Conservation (phyloP, 148 eudicot genomes). For the Diospyros lotus region DNA sequence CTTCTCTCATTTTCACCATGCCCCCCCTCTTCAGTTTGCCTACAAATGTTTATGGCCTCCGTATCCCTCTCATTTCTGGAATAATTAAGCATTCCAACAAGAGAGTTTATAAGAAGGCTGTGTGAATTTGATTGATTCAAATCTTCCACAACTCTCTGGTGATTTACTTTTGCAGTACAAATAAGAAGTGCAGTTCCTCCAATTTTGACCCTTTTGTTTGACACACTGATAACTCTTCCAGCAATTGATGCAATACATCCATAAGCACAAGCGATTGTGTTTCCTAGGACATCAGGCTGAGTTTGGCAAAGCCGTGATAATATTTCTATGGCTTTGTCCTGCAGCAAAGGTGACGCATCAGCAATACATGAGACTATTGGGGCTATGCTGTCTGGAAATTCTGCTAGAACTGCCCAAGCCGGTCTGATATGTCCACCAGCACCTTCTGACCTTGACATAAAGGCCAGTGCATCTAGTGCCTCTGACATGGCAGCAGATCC, state of each 20-base stretch:
- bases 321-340: slow-evolving; percentile 90
- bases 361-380: slow-evolving; percentile 79
- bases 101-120: slow-evolving; percentile 63
- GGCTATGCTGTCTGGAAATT: slow-evolving; percentile 57
- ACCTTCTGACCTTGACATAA: slow-evolving; percentile 57
- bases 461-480: slow-evolving; percentile 87
- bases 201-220: slow-evolving; percentile 54
- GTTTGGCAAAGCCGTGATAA: slow-evolving; percentile 68
- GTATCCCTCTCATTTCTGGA: slow-evolving; percentile 34
- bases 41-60: slow-evolving; percentile 54
- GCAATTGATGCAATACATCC: slow-evolving; percentile 79
- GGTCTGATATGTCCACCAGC: slow-evolving; percentile 53
- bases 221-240: slow-evolving; percentile 63
- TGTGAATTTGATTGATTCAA: slow-evolving; percentile 49
- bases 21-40: slow-evolving; percentile 43
- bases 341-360: slow-evolving; percentile 54
- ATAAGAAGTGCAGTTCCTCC: slow-evolving; percentile 91
- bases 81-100: slow-evolving; percentile 64
- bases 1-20: slow-evolving; percentile 26
- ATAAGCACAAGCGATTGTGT: slow-evolving; percentile 49
- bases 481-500: slow-evolving; percentile 65
- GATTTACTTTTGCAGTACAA: slow-evolving; percentile 77
- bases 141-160: slow-evolving; percentile 61
- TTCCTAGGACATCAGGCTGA: slow-evolving; percentile 64
- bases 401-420: slow-evolving; percentile 79